Evolutionary conservation across 2,329 filamentous ascomycete species (phyloP).

Genomic region (Gnomoniopsis sp.): DNA sequence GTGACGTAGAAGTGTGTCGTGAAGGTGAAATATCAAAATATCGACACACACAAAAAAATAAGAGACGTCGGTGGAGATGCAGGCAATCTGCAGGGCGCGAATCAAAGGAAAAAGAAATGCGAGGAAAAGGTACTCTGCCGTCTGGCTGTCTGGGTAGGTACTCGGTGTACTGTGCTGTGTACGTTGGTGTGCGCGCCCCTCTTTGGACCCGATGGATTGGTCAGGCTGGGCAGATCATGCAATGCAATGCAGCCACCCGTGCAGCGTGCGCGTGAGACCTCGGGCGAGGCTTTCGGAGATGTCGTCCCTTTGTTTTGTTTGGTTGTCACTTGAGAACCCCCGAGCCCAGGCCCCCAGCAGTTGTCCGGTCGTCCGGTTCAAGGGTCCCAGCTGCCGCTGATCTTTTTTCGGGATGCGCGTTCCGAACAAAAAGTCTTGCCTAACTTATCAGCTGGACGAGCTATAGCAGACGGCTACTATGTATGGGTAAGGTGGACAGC

Average conservation of each 20-base stretch:
- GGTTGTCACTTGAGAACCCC: background rate
- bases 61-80: background rate
- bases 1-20: too few species aligned
- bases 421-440: too few species aligned
- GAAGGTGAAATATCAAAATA: too few species aligned
- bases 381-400: too few species aligned
- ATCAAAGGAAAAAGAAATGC: background rate
- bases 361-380: background rate
- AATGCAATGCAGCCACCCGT: constrained; percentile 13
- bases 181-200: too few species aligned
- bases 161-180: background rate
- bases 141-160: too few species aligned
- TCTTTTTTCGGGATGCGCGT: too few species aligned
- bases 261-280: background rate
- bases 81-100: background rate
- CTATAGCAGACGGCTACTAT: too few species aligned
- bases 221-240: constrained; percentile 1
- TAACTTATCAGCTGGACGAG: too few species aligned
- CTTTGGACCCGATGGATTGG: background rate
- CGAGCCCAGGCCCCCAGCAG: background rate
- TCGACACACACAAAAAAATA: too few species aligned
- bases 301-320: background rate
- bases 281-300: background rate
- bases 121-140: too few species aligned
- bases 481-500: too few species aligned